phyloP scores from a whole-genome alignment of 345 rosid genomes.

The Eucalyptus sideroxylon region DNA sequence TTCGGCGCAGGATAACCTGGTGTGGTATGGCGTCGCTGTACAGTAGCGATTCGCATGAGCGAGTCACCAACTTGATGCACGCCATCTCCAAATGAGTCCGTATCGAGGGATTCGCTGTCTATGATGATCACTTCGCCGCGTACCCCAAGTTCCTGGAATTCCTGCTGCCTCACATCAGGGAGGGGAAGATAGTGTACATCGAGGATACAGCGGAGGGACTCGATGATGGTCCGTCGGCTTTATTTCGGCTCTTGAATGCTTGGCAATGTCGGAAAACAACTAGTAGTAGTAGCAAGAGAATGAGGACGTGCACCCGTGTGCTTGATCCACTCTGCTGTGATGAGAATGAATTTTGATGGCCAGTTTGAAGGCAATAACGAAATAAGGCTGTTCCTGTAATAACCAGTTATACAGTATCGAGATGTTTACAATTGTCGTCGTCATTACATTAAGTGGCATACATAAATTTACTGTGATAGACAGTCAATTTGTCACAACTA shows the following conservation, averaged over 20 bases:
- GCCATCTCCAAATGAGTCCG: conserved; percentile 1
- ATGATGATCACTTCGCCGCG: conserved; percentile 25
- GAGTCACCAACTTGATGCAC: conserved; percentile 10
- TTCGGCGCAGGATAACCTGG: conserved; percentile 28
- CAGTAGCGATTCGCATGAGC: not conserved
- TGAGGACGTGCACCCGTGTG: not conserved
- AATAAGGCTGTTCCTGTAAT: not conserved
- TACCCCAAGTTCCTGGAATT: conserved; percentile 26
- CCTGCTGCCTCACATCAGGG: conserved; percentile 18
- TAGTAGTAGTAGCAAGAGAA: conserved; percentile 13
- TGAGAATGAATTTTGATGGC: not conserved
- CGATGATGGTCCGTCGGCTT: conserved; percentile 37
- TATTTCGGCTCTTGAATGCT: conserved; percentile 32
- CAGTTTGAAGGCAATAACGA: not conserved
- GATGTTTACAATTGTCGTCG: not conserved
- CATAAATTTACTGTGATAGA: not conserved
- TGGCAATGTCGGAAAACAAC: conserved; percentile 44
- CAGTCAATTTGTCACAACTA: not conserved
- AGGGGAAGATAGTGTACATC: conserved; percentile 34
- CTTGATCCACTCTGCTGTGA: not conserved
- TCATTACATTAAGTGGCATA: not conserved
- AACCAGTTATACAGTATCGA: not conserved
- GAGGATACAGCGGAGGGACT: conserved; percentile 54
- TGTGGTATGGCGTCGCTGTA: conserved; percentile 28
- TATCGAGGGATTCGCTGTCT: conserved; percentile 17